phyloP scores from a whole-genome alignment of 169 alveolate genomes.

The Eimeria acervulina region DNA sequence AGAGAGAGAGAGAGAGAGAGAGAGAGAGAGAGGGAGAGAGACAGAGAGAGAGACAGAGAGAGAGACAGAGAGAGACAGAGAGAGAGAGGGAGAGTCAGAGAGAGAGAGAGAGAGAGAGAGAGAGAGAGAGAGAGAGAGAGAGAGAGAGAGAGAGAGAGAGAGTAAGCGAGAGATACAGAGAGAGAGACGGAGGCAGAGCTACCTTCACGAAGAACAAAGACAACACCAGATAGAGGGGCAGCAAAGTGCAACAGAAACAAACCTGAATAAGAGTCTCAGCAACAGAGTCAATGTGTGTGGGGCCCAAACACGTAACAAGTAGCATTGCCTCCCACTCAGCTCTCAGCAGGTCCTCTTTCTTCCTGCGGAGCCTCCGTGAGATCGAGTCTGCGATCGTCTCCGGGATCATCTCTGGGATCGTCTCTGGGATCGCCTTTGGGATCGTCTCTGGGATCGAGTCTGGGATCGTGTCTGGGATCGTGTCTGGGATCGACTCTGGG shows the following conservation, averaged over 20 bases:
- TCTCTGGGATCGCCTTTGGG: too few species aligned
- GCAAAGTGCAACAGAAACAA: not conserved
- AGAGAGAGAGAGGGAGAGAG: not conserved
- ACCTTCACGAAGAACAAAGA: not conserved
- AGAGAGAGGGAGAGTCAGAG: not conserved
- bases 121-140: not conserved
- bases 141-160: too few species aligned
- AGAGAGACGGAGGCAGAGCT: too few species aligned
- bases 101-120: not conserved
- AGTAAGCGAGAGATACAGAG: too few species aligned
- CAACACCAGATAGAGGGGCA: not conserved
- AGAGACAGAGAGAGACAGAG: not conserved
- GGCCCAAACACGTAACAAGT: constrained; percentile 28
- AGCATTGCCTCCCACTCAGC: constrained; percentile 56
- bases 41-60: not conserved
- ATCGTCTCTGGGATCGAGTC: too few species aligned
- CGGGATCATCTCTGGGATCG: too few species aligned
- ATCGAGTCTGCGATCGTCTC: not conserved
- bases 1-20: too few species aligned
- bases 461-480: not conserved
- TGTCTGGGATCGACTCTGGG: not conserved
- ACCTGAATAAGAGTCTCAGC: constrained; percentile 22
- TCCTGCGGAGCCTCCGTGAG: not conserved
- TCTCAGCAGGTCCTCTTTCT: not conserved
- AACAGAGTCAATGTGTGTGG: constrained; percentile 55